Conservation (phyloP, 2,329 filamentous ascomycete species). For the Polytolypa hystricis region DNA sequence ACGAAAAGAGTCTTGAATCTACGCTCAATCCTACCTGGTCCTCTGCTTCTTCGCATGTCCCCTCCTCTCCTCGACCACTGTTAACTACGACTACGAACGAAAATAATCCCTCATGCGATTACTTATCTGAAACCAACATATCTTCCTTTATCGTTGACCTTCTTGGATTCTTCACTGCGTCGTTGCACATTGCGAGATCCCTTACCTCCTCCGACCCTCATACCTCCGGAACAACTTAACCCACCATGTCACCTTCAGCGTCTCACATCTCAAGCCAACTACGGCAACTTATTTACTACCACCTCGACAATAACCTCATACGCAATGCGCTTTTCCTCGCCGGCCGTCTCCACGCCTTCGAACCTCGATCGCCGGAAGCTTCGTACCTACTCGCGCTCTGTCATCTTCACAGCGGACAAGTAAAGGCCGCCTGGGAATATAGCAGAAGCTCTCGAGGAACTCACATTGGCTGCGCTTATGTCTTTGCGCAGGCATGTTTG, state of each 20-base stretch:
- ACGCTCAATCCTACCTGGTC: too few species aligned
- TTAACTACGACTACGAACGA: too few species aligned
- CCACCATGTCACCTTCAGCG: conserved; percentile 44
- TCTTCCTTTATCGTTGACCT: too few species aligned
- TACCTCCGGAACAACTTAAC: too few species aligned
- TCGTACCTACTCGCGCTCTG: conserved; percentile 75
- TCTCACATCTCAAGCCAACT: conserved; percentile 49
- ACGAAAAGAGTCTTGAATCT: too few species aligned
- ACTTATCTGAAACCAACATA: too few species aligned
- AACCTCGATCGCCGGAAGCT: conserved; percentile 69
- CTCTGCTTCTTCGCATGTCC: too few species aligned
- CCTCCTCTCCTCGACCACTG: too few species aligned
- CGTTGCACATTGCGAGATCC: too few species aligned
- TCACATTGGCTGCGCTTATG: conserved; percentile 78
- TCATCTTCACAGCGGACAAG: conserved; percentile 70
- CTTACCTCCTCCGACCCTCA: too few species aligned
- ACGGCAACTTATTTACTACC: conserved; percentile 56
- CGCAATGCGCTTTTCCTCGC: conserved; percentile 92
- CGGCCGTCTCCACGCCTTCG: conserved; percentile 72
- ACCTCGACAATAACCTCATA: conserved; percentile 79
- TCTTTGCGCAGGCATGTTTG: conserved; percentile 83
- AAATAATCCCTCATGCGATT: too few species aligned
- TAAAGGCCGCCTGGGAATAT: conserved; percentile 75
- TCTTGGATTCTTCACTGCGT: too few species aligned
- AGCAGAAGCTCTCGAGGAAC: conserved; percentile 60